Base-by-base conservation (phyloP, 305 asterid species). In the Euphrasia arctica region DNA sequence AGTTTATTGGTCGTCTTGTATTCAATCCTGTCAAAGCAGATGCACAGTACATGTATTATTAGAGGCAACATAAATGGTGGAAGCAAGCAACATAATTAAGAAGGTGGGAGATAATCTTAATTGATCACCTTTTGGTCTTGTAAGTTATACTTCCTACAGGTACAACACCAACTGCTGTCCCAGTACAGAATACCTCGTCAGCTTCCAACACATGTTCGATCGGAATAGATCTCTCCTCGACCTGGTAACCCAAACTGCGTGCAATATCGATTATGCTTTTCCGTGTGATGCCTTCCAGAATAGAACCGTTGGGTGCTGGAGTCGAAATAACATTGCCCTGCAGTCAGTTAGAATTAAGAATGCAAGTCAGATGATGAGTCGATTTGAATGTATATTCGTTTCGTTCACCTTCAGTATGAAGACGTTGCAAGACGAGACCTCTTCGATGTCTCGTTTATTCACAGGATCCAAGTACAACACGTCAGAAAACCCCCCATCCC, bases 111-210 rank as follows among this genome's bases (percentile, higher is more conserved):
- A 48, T 48, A 48, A 14, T 48, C 8, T n/a, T n/a, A n/a, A n/a
- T 54, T 54, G 11, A 22, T 43, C 73, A 89, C 98, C 86, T 85
- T 66, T 74, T 79, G 52, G 78, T 85, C 76, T 76, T 66, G 78
- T 85, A 81, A 1, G 95, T 78, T 15, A 89, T 66, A 31, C 89
- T 89, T 55, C 94, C 98, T n/a, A 89, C 98, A 0, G 86, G 75
- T 18, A 81, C 87, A 81, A 92, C 82, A 10, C 85, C 90, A 43
- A 87, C 96, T 6, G 98, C 97, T 11, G 98, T 92, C 62, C 98
- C 98, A 0, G 97, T 92, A 82, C 96, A 89, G 75, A 92, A 92
- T 25, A 89, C 91, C 80, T 92, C 93, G 12, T 92, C 95, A 4
- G 90, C 93, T 2, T 65, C 77, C 1, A 63, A 65, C 49, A 89